Conservation (phyloP, 345 rosid genomes). For the Psidium friedrichsthalianum region DNA sequence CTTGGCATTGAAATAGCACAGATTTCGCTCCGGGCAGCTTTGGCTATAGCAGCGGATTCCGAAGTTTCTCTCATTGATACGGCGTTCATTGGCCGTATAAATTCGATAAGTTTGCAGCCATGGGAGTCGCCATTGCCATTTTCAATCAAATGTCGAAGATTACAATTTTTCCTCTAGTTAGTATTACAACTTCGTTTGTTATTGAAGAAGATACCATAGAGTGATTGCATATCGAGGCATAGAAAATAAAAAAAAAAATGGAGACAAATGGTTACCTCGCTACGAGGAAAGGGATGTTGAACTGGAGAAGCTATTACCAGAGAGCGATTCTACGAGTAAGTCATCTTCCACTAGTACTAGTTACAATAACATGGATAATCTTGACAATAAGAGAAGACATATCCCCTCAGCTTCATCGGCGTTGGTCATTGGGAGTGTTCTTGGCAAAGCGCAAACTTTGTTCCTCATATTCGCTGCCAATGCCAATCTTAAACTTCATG, state of each 20-base stretch:
- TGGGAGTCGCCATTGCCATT: slow-evolving; percentile 87
- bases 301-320: slow-evolving; percentile 1
- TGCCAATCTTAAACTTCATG: slow-evolving; percentile 78
- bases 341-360: not conserved
- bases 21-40: slow-evolving; percentile 78
- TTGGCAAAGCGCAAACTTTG: slow-evolving; percentile 69
- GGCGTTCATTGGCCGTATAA: slow-evolving; percentile 90
- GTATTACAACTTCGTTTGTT: slow-evolving; percentile 90
- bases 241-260: slow-evolving; percentile 7
- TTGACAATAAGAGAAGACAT: slow-evolving; percentile 28
- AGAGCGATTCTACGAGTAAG: not conserved
- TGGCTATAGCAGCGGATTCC: slow-evolving; percentile 90
- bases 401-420: slow-evolving; percentile 98
- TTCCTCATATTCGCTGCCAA: slow-evolving; percentile 63
- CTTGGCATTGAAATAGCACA: slow-evolving; percentile 69
- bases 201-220: slow-evolving; percentile 80
- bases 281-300: slow-evolving; percentile 21
- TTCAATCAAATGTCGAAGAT: slow-evolving; percentile 91
- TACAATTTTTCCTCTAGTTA: slow-evolving; percentile 89
- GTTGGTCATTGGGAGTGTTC: slow-evolving; percentile 69
- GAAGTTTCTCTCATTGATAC: slow-evolving; percentile 89
- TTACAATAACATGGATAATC: slow-evolving; percentile 19
- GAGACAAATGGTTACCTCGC: slow-evolving; percentile 24
- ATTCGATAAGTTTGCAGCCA: slow-evolving; percentile 88
- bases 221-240: slow-evolving; percentile 9